Conservation (phyloP, 176 grass and related monocot genomes). For the Tuctoria greenei region DNA sequence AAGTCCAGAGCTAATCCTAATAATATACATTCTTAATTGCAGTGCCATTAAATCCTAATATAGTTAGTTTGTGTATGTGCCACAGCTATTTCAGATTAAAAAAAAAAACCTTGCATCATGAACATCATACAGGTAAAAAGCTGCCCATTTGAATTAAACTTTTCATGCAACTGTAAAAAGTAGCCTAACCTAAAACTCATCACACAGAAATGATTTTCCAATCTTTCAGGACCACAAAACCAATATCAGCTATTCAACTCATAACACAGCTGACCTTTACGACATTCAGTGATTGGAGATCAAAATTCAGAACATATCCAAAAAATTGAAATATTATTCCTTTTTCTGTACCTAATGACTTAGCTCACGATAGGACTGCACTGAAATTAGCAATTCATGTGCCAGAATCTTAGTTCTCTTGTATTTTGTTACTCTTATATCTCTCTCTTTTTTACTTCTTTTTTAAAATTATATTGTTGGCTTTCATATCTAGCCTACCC, state of each 20-base stretch:
- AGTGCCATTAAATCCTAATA: not conserved
- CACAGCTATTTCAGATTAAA: not conserved
- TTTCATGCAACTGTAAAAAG: not conserved
- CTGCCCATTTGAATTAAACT: conserved; percentile 12
- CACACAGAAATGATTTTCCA: conserved; percentile 6
- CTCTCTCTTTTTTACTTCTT: too few species aligned
- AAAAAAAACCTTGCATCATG: not conserved
- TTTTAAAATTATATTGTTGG: too few species aligned
- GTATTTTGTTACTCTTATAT: too few species aligned
- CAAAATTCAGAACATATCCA: not conserved
- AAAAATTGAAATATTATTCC: not conserved
- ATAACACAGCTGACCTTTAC: not conserved
- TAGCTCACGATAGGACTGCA: too few species aligned
- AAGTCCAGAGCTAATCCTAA: not conserved
- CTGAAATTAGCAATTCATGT: too few species aligned
- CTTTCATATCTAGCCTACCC: too few species aligned
- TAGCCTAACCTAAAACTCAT: not conserved
- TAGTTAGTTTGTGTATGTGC: not conserved
- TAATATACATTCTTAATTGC: not conserved
- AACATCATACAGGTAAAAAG: too few species aligned
- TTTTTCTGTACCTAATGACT: too few species aligned
- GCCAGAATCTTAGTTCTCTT: too few species aligned
- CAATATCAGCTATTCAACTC: conserved; percentile 6
- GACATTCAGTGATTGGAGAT: conserved; percentile 4
- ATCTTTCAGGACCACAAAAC: conserved; percentile 5